These are phyloP conservation scores for Sorghum bicolor DNA, from an alignment of 176 grass and related monocot genomes.

Conservation along the genomic window DNA sequence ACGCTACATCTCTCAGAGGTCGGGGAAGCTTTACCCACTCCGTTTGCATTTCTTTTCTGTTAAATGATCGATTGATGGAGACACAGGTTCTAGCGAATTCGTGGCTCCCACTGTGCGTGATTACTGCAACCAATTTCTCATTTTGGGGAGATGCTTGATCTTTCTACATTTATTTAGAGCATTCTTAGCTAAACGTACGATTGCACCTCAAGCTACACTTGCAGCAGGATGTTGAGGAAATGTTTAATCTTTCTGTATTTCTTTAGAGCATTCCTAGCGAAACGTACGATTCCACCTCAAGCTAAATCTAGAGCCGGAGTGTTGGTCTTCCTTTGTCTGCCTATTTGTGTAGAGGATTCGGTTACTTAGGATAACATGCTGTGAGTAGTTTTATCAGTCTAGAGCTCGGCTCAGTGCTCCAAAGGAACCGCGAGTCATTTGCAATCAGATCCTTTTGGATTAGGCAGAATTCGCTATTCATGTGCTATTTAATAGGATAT, in stretches of 20 bases:
- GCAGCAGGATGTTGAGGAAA: background rate
- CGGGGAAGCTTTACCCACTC: background rate
- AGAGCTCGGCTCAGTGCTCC: background rate
- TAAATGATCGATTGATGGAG: background rate
- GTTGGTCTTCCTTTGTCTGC: background rate
- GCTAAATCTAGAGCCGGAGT: background rate
- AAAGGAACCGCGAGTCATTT: background rate
- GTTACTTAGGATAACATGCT: background rate
- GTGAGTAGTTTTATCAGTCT: background rate
- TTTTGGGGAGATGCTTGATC: background rate
- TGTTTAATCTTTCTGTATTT: background rate
- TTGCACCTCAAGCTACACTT: background rate
- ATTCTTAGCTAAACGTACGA: background rate
- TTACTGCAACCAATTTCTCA: background rate
- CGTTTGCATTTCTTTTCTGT: background rate
- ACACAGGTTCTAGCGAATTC: background rate
- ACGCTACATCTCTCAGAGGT: slow-evolving; percentile 37
- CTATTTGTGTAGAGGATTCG: background rate
- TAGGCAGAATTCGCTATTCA: background rate
- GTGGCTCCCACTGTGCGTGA: background rate
- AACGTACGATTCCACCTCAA: background rate
- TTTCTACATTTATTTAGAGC: background rate
- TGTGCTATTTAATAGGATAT: background rate
- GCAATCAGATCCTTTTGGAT: background rate
- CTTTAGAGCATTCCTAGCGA: background rate